Base-by-base conservation (phyloP, 495 filamentous ascomycete genomes). In the Penicillium samsonianum region DNA sequence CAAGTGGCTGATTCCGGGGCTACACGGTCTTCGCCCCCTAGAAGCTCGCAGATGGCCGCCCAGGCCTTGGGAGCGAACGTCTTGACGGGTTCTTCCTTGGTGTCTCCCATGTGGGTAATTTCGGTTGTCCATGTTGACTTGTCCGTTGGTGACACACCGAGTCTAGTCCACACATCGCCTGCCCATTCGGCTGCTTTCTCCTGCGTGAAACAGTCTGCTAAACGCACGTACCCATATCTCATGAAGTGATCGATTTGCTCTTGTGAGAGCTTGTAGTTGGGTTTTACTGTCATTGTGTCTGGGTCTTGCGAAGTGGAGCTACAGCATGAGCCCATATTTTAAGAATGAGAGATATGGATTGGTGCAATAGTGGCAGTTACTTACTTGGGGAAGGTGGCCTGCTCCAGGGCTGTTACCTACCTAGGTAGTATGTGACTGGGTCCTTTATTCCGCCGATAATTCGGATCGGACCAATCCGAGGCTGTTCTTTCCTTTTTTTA, bases 21-120 rank as follows among this genome's bases (percentile, higher is more conserved):
- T 14, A 90, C 67, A 19, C 82, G 80, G 46, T 83, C 79, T 52
- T 87, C 82, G 54, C 87, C 87, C 48, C 86, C 87, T 60, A 87
- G 81, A 10, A 90, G 80, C 68, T 88, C 83, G 64, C 83, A 85
- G 65, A 90, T 88, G 7, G 85, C 84, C 3, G 76, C 70, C 87
- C 87, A 90, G 14, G 84, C 87, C 53, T 83, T 82, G 0, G 88
- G 87, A 5, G 87, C 82, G 58, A 90, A 85, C 0, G 68, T 71
- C n/a, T 73, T 70, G 46, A 82, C 77, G 44, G 79, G 72, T 50
- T 86, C 84, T 20, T 70, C 55, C 16, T 65, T 72, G 69, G 87
- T 84, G 25, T 62, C 67, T 2, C 86, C 87, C 85, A 91, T 90
- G 73, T 90, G 83, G 19, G 76, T 82, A 26, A 82, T 79, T 53